Percentiles rank a stretch among this genome's conserved stretches.
Evolutionary conservation across 1,284 basidiomycete species (phyloP).

Genomic region (Irpex sp.): DNA sequence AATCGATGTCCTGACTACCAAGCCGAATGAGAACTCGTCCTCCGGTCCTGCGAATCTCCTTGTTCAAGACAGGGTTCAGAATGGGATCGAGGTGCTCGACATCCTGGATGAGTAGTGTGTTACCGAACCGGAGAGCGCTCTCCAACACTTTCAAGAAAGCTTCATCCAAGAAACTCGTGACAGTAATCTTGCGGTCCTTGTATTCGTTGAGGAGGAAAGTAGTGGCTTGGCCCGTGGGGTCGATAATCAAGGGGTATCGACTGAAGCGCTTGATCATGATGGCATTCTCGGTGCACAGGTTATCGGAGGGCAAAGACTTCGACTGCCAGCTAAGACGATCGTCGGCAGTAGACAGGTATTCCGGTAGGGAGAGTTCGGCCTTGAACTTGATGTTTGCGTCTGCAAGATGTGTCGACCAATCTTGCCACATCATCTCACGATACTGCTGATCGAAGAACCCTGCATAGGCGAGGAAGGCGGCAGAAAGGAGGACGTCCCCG

Average conservation of each 20-base stretch:
- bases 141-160: constrained; percentile 98
- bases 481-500: constrained; percentile 94
- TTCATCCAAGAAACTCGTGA: constrained; percentile 98
- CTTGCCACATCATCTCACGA: constrained; percentile 95
- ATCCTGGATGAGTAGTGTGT: constrained; percentile 95
- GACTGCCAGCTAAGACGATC: constrained; percentile 96
- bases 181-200: constrained; percentile 94
- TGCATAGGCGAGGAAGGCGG: constrained; percentile 95
- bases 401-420: constrained; percentile 87
- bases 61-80: constrained; percentile 96
- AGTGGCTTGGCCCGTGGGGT: constrained; percentile 98
- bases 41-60: constrained; percentile 92
- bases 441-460: constrained; percentile 99
- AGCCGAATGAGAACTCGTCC: constrained; percentile 97
- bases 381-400: constrained; percentile 95
- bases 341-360: constrained; percentile 97
- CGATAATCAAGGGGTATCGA: constrained; percentile 97
- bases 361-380: constrained; percentile 86
- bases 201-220: constrained; percentile 94
- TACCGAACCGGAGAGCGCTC: constrained; percentile 98
- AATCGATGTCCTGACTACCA: constrained; percentile 99
- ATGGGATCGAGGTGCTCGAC: constrained; percentile 98
- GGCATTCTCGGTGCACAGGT: constrained; percentile 95
- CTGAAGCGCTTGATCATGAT: constrained; percentile 99
- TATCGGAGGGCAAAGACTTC: constrained; percentile 92